phyloP scores from a whole-genome alignment of 441 rosid species.

The Populus hybrid region DNA sequence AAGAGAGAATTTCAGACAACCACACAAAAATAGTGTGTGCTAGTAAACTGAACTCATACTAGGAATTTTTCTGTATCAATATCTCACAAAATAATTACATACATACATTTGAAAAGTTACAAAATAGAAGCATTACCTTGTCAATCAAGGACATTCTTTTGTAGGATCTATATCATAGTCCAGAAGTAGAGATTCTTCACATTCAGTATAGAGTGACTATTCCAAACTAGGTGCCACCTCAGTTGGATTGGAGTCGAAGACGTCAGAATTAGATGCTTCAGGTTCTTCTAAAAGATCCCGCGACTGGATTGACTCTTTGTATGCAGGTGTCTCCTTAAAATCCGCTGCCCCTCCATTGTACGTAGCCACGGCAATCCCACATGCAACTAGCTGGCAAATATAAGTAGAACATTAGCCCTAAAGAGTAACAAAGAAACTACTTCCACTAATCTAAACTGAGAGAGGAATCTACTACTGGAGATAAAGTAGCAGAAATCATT shows the following conservation, averaged over 20 bases:
- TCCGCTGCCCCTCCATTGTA: conserved; percentile 89
- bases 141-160: conserved; percentile 10
- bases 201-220: conserved; percentile 27
- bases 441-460: not conserved
- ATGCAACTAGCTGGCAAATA: conserved; percentile 58
- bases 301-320: conserved; percentile 72
- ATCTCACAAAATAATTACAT: conserved; percentile 7
- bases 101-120: conserved; percentile 18
- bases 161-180: conserved; percentile 8
- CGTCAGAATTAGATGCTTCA: conserved; percentile 63
- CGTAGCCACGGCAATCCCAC: conserved; percentile 73
- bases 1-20: not conserved
- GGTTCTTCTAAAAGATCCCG: conserved; percentile 74
- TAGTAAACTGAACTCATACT: conserved; percentile 10
- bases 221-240: conserved; percentile 94
- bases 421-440: not conserved
- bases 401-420: conserved; percentile 1
- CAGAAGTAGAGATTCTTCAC: conserved; percentile 9
- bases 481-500: not conserved
- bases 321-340: conserved; percentile 83
- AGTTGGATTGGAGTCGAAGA: conserved; percentile 87
- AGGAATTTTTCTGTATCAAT: conserved; percentile 11
- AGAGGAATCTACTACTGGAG: not conserved
- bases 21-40: conserved; percentile 1
- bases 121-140: conserved; percentile 18